These are phyloP conservation scores for Protomyces inundatus DNA, from an alignment of 1,139 yeast species.

Conservation along the genomic window DNA sequence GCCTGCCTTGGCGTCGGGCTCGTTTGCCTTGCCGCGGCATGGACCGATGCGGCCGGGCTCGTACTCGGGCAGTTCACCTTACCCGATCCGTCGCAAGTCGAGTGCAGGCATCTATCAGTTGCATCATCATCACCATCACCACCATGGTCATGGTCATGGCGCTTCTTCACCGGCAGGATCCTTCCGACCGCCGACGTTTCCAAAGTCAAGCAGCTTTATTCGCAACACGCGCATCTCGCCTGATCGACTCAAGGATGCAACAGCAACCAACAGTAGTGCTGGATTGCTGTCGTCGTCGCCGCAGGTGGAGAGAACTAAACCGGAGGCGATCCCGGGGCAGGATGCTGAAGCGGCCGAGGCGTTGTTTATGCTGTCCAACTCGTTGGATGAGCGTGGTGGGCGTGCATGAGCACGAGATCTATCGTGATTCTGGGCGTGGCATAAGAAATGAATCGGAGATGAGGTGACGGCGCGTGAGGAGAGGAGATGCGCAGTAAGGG, in stretches of 20 bases:
- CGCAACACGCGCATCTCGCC: constrained; percentile 11
- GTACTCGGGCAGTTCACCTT: constrained; percentile 2
- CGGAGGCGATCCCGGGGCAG: not conserved
- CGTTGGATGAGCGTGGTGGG: not conserved
- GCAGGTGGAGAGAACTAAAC: not conserved
- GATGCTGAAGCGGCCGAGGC: constrained; percentile 20
- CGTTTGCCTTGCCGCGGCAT: not conserved
- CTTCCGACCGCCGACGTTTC: constrained; percentile 8
- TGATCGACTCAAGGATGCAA: not conserved
- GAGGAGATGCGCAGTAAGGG: not conserved
- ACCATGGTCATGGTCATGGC: not conserved
- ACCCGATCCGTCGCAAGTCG: constrained; percentile 16
- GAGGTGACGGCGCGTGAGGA: not conserved
- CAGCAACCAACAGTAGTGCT: not conserved
- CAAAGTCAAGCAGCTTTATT: constrained; percentile 10
- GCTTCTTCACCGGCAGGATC: not conserved
- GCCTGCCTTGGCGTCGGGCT: not conserved
- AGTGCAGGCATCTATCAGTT: constrained; percentile 17
- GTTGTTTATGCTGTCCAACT: constrained; percentile 10
- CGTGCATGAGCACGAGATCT: not conserved
- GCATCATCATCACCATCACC: not conserved
- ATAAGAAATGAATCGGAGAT: too few species aligned
- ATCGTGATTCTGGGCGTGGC: too few species aligned
- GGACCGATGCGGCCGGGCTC: not conserved
- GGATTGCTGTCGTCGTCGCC: not conserved